phyloP scores from a whole-genome alignment of 768 basidiomycete genomes.

The Panellus pusillus region DNA sequence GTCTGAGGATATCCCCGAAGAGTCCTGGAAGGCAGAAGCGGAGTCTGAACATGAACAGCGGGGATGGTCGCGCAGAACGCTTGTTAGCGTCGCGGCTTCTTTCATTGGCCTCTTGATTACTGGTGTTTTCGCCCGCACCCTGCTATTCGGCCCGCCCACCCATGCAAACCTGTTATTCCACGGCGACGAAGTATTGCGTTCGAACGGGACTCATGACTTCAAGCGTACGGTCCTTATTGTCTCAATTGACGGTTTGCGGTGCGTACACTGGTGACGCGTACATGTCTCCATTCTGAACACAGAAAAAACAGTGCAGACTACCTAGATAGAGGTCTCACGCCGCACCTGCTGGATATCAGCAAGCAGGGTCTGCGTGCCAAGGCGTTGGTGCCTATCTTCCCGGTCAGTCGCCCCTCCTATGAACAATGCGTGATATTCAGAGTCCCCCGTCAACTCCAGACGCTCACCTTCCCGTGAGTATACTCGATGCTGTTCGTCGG shows the following conservation, averaged over 20 bases:
- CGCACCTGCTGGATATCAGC: conserved; percentile 78
- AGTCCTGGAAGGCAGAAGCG: conserved; percentile 27
- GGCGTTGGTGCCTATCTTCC: conserved; percentile 85
- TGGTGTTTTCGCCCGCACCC: conserved; percentile 40
- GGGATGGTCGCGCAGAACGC: conserved; percentile 40
- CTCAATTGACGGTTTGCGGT: conserved; percentile 86
- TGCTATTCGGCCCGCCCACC: conserved; percentile 30
- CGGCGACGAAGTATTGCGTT: conserved; percentile 43
- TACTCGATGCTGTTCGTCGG: neutral
- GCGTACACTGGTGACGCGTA: conserved; percentile 15
- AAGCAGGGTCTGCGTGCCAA: conserved; percentile 85
- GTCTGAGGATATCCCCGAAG: conserved; percentile 17
- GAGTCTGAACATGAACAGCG: conserved; percentile 21
- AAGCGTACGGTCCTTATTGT: conserved; percentile 80
- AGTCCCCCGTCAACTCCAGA: conserved; percentile 39
- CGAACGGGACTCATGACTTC: conserved; percentile 84
- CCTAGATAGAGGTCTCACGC: conserved; percentile 81
- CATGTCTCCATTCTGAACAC: conserved; percentile 9
- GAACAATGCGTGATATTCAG: neutral
- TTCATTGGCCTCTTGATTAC: conserved; percentile 45
- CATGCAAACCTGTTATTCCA: conserved; percentile 36
- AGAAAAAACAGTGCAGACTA: conserved; percentile 68
- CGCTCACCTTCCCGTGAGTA: conserved; percentile 86
- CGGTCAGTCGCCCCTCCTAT: conserved; percentile 46
- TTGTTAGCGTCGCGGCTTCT: conserved; percentile 36